These are phyloP conservation scores for Aphanomyces euteiches DNA, from an alignment of 352 stramenopile genomes.

Conservation along the genomic window DNA sequence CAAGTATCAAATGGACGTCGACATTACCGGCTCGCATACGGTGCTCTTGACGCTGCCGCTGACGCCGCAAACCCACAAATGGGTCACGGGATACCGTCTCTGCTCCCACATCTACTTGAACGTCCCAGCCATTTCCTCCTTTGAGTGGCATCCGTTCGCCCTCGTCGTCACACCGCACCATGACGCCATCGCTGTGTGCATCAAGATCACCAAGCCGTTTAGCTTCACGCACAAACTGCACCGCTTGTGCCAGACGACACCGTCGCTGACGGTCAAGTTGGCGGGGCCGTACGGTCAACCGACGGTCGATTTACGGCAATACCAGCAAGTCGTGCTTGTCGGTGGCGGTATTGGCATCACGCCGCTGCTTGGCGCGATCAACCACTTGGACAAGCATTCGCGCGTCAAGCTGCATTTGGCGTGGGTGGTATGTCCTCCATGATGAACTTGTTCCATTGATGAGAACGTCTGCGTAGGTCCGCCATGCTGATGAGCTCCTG, in stretches of 20 bases:
- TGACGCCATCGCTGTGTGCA: constrained; percentile 70
- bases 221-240: constrained; percentile 46
- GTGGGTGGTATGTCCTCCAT: constrained; percentile 42
- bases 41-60: constrained; percentile 54
- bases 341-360: constrained; percentile 76
- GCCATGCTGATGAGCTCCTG: constrained; percentile 54
- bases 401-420: constrained; percentile 8
- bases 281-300: constrained; percentile 66
- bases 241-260: not conserved
- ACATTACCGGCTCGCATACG: constrained; percentile 38
- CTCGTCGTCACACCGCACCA: constrained; percentile 63
- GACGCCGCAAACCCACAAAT: constrained; percentile 52
- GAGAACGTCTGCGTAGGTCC: constrained; percentile 32
- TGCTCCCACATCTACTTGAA: constrained; percentile 75
- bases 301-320: constrained; percentile 55
- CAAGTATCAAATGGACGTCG: constrained; percentile 10
- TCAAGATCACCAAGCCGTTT: constrained; percentile 51
- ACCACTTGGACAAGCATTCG: constrained; percentile 46
- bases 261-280: constrained; percentile 43
- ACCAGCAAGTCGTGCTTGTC: constrained; percentile 65
- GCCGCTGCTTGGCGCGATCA: constrained; percentile 66
- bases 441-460: not conserved
- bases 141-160: constrained; percentile 79
- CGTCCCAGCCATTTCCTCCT: constrained; percentile 52
- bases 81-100: constrained; percentile 49